Evolutionary conservation across 805 yeast genomes (phyloP).

Genomic region (Pichia cephalocereana): DNA sequence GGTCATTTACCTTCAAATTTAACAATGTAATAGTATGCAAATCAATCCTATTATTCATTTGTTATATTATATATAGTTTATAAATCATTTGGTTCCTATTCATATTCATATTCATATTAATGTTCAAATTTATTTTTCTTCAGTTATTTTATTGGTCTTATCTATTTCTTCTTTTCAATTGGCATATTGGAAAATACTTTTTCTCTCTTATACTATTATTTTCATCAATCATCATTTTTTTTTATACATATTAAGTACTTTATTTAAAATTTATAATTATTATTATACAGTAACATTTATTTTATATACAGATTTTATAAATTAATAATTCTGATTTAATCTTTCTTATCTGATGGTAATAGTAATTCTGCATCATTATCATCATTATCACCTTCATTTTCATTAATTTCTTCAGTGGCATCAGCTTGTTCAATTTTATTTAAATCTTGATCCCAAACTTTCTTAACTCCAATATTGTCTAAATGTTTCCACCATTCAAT

Average conservation of each 20-base stretch:
- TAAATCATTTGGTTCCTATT: too few species aligned
- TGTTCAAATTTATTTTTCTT: not conserved
- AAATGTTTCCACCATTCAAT: conserved; percentile 29
- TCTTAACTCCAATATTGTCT: conserved; percentile 21
- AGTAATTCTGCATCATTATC: conserved; percentile 12
- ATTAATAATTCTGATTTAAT: not conserved
- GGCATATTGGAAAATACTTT: not conserved
- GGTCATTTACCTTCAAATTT: conserved; percentile 8
- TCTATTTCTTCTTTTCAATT: not conserved
- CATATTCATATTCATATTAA: too few species aligned
- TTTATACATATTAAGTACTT: too few species aligned
- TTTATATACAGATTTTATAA: not conserved
- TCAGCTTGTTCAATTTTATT: conserved; percentile 14
- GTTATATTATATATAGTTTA: too few species aligned
- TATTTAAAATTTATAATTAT: too few species aligned
- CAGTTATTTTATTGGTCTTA: not conserved
- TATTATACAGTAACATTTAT: not conserved
- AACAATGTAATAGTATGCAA: conserved; percentile 1
- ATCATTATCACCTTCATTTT: not conserved
- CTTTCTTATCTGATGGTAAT: conserved; percentile 7
- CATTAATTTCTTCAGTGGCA: conserved; percentile 5
- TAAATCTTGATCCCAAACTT: conserved; percentile 23
- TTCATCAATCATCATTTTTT: too few species aligned
- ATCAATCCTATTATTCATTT: too few species aligned
- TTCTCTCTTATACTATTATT: not conserved